A percentile compares a stretch with the other conserved stretches of the same genome.
Evolutionary conservation across 306 rosid species (phyloP).

Genomic region (Spatholobus suberectus): DNA sequence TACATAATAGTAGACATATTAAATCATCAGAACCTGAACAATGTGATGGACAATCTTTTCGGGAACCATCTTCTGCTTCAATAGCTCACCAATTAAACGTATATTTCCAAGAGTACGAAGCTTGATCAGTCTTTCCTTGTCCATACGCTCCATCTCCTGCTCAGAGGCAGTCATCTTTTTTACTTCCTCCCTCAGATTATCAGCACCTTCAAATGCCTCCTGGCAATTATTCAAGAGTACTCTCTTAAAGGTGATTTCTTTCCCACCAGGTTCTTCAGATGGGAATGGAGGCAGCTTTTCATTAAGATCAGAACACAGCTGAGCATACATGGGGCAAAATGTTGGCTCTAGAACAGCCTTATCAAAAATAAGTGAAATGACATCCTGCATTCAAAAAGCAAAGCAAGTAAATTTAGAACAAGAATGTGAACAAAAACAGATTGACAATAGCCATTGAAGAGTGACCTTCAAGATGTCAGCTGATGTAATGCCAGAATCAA

Average conservation of each 20-base stretch:
- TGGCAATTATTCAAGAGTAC: conserved; percentile 81
- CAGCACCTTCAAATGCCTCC: conserved; percentile 93
- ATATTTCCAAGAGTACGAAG: conserved; percentile 90
- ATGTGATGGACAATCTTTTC: conserved; percentile 91
- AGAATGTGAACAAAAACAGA: conserved; percentile 1
- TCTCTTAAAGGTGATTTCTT: conserved; percentile 82
- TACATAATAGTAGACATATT: not conserved
- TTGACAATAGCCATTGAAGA: not conserved
- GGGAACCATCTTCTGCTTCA: conserved; percentile 93
- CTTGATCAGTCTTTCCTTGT: conserved; percentile 72
- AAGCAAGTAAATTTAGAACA: conserved; percentile 28
- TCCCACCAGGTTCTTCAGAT: conserved; percentile 79
- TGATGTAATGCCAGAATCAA: conserved; percentile 80
- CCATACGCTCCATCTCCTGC: conserved; percentile 74
- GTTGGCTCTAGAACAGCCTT: conserved; percentile 94
- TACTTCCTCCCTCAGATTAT: conserved; percentile 68
- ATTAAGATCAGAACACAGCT: conserved; percentile 73
- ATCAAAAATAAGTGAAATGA: conserved; percentile 76
- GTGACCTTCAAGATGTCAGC: conserved; percentile 84
- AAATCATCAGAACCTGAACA: conserved; percentile 61
- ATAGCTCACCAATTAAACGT: conserved; percentile 86
- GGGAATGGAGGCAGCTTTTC: conserved; percentile 80
- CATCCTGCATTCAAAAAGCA: conserved; percentile 62
- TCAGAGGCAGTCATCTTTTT: conserved; percentile 79
- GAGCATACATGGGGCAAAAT: conserved; percentile 95